Percentiles rank a stretch among this genome's conserved stretches.
Conservation (phyloP, 2,329 filamentous ascomycete genomes). For the Esteya vermicola region DNA sequence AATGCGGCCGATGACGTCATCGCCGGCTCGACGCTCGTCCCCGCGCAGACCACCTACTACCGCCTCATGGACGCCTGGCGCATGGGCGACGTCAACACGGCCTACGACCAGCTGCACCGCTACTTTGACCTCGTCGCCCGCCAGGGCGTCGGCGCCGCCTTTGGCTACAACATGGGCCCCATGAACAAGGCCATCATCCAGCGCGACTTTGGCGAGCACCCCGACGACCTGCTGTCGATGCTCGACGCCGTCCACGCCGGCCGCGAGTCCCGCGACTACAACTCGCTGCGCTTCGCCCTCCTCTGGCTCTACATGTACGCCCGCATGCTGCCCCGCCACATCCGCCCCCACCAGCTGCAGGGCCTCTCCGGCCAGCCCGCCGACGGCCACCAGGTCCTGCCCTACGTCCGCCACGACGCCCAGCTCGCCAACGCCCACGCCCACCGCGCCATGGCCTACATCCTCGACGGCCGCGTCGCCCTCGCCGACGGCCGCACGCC, state of each 20-base stretch:
- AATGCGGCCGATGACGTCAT: slow-evolving; percentile 4
- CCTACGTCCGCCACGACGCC: slow-evolving; percentile 10
- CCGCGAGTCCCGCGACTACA: slow-evolving; percentile 81
- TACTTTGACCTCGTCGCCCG: slow-evolving; percentile 90
- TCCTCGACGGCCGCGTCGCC: slow-evolving; percentile 9
- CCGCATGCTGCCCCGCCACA: slow-evolving; percentile 40
- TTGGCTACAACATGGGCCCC: slow-evolving; percentile 79
- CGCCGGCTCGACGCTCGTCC: slow-evolving; percentile 3
- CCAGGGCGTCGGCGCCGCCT: slow-evolving; percentile 66
- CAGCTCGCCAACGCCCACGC: neutral
- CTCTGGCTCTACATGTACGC: slow-evolving; percentile 94
- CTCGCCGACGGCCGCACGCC: slow-evolving; percentile 7
- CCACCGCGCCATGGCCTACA: slow-evolving; percentile 6
- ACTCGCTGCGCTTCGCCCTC: slow-evolving; percentile 84
- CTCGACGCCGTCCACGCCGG: slow-evolving; percentile 92
- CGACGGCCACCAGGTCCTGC: slow-evolving; percentile 10
- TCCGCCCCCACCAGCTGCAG: slow-evolving; percentile 11
- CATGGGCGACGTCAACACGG: slow-evolving; percentile 75
- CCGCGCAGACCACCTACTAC: slow-evolving; percentile 32
- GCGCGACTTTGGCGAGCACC: slow-evolving; percentile 84
- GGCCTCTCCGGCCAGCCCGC: slow-evolving; percentile 9
- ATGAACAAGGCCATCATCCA: slow-evolving; percentile 89
- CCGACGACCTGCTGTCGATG: slow-evolving; percentile 85
- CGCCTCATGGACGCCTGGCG: slow-evolving; percentile 73
- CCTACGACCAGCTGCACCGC: slow-evolving; percentile 81